phyloP scores from a whole-genome alignment of 371 early-diverging fungal species.

The Astathelohania contejeani region DNA sequence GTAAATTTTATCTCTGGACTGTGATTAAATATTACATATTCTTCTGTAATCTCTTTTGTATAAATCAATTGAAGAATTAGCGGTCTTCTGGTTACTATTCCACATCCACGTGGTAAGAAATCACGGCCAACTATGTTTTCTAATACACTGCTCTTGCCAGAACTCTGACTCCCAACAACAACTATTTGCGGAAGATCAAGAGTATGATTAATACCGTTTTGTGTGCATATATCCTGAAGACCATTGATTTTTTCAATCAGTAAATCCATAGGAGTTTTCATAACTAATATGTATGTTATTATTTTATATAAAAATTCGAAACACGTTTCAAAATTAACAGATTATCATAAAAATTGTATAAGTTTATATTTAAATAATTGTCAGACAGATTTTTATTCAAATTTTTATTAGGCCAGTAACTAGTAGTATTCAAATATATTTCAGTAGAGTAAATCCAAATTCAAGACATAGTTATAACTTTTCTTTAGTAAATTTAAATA shows the following conservation, averaged over 20 bases:
- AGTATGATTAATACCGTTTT: constrained; percentile 57
- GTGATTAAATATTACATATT: constrained; percentile 28
- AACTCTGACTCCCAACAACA: constrained; percentile 61
- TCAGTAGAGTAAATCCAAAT: no score
- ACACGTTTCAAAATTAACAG: no score
- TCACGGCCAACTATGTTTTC: constrained; percentile 73
- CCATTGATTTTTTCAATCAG: constrained; percentile 55
- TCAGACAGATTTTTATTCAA: no score
- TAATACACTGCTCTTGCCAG: constrained; percentile 73
- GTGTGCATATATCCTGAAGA: constrained; percentile 83
- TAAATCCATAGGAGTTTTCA: constrained; percentile 13
- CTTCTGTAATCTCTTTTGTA: constrained; percentile 5
- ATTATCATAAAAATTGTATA: no score
- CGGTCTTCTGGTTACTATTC: constrained; percentile 75
- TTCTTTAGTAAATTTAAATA: no score
- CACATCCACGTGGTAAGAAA: constrained; percentile 71
- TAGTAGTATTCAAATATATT: no score
- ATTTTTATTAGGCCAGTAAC: no score
- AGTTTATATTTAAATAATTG: no score
- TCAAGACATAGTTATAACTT: no score
- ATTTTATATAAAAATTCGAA: no score
- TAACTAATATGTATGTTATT: no score
- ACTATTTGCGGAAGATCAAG: constrained; percentile 83
- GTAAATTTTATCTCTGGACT: constrained; percentile 55
- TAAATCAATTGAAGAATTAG: constrained; percentile 66